Conservation (phyloP, 1,284 basidiomycete species). For the Leccinum pallidistipes region DNA sequence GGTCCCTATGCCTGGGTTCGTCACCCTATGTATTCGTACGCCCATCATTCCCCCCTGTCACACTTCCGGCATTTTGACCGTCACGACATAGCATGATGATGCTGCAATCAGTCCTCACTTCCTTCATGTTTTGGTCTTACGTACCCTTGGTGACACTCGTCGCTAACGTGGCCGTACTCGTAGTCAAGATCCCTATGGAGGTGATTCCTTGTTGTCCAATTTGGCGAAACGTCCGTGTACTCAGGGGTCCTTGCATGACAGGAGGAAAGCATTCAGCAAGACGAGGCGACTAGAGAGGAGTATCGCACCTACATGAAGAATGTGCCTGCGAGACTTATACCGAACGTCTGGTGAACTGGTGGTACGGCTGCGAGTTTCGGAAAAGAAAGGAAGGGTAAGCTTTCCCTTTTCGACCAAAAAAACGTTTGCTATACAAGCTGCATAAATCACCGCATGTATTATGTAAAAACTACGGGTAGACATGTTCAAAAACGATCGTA, state of each 20-base stretch:
- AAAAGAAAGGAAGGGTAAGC: too few species aligned
- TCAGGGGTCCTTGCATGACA: neutral
- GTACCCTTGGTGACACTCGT: constrained; percentile 21
- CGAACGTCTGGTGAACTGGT: constrained; percentile 25
- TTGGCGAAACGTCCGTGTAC: neutral
- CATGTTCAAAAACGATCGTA: too few species aligned
- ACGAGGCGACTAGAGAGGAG: constrained; percentile 9
- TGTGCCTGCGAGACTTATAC: constrained; percentile 29
- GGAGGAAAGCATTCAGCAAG: constrained; percentile 7
- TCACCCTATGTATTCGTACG: constrained; percentile 31
- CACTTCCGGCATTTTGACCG: neutral
- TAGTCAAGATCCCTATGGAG: constrained; percentile 33
- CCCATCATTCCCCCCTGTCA: neutral
- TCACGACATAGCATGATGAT: constrained; percentile 16
- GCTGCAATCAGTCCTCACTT: constrained; percentile 6
- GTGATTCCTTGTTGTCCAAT: constrained; percentile 5
- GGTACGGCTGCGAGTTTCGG: too few species aligned
- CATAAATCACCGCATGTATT: too few species aligned
- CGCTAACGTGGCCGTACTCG: constrained; percentile 7
- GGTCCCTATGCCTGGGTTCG: constrained; percentile 31
- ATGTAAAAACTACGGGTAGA: too few species aligned
- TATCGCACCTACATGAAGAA: constrained; percentile 31
- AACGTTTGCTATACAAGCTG: too few species aligned
- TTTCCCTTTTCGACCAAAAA: too few species aligned
- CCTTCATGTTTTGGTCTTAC: constrained; percentile 32